Evolutionary conservation across 2,329 filamentous ascomycete genomes (phyloP), one percentile per base, ranked within the genome.

Genomic region (Neofusicoccum kwambonambiense): DNA sequence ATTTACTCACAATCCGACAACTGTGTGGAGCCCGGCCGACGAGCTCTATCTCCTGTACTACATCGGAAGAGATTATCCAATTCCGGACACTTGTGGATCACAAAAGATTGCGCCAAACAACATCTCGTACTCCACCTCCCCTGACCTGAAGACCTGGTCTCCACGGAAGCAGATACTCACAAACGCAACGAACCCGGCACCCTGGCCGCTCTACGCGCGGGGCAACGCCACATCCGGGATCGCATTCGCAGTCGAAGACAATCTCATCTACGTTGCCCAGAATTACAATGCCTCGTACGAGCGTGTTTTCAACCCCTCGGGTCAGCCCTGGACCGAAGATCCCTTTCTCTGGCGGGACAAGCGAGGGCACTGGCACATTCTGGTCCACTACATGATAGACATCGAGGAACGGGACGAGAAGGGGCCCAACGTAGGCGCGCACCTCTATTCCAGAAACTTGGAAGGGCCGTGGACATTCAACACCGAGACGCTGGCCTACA

Each of bases 1-100:
- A 2, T 84, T 84, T 47, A 77, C 75, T 0, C 82, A 84, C 64
- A 84, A 84, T 39, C 79, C 80, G 0, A 79, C 78, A 0, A 74
- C 78, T 0, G 68, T 83, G 0, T 83, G 78, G 68, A 82, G 79
- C 37, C 77, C 77, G 0, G 77, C 76, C 0, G 81, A 84, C n/a
- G 42, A 74, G 1, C 74, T 73, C 19, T 84, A 81, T 47, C 69
- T 84, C 0, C 67, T 84, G 1, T 82, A 82, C 65, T 74, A 75
- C 22, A 84, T 83, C 44, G 82, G 81, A 4, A 73, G 71, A 54
- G 70, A 76, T 50, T 66, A 74, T 70, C 77, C 66, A 0, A 61
- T 69, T 4, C 69, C 71, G 0, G 65, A 64, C 3, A 67, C 54
- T 5, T 73, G 71, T 54, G 31, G 64, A 42, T 61, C 56, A 3